Base-by-base conservation (phyloP, 495 filamentous ascomycete genomes). In the Penicillium soppii region DNA sequence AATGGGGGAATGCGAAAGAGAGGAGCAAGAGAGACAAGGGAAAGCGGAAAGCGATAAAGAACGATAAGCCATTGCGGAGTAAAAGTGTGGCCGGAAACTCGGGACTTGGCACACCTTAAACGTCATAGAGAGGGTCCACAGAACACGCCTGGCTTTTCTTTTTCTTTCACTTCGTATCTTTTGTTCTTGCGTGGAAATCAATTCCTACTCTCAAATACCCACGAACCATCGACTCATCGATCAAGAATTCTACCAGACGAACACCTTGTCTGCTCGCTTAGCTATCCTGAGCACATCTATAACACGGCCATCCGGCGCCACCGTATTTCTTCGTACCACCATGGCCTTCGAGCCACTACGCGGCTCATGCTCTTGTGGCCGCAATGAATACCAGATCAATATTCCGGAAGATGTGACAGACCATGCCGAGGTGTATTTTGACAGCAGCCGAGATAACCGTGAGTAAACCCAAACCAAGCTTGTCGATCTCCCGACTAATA, bases 321-420 rank as follows among this genome's bases (percentile, higher is more conserved):
- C 38, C 7, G 33, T 10, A 22, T 16, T 25, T 40, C 16, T 47
- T 30, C n/a, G 30, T 50, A 50, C 54, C 39, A 59, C 41, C 50
- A 70, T 63, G 63, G 45, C 61, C 50, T 55, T 69, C 46, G 74
- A 76, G 30, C 74, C 72, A 19, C 80, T 96, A 21, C 79, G 76
- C 45, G 91, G 91, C 49, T 78, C 84, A 62, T 96, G 91, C 69
- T 82, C 85, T 21, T 96, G 91, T 67, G 90, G 90, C 33, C 84
- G 91, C 23, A 95, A 92, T 61, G 79, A 84, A 53, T 96, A 95
- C 68, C 75, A 81, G 15, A 82, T 96, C 50, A 67, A 78, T 22
- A 75, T 91, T 23, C 90, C 91, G 3, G 56, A 71, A 3, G 58
- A 81, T 53, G 66, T 78, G 33, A 66, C 68, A 12, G 69, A 82